Base-by-base conservation (phyloP, 2,329 filamentous ascomycete genomes). In the Calonectria honghensis region DNA sequence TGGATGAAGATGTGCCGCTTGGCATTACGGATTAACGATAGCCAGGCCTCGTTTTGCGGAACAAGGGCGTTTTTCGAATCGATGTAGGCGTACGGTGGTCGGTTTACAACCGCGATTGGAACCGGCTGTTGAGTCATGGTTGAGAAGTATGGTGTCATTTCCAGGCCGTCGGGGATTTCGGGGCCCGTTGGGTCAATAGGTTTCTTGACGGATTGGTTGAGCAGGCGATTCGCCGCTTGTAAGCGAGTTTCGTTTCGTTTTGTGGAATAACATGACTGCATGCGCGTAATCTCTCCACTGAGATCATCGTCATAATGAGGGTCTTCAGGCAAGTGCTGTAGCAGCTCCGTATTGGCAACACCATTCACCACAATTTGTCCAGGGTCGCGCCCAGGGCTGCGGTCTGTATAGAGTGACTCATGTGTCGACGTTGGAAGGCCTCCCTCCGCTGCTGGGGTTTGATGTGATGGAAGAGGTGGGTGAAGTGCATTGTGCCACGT, bases 1-100 rank as follows among this genome's bases (percentile, higher is more conserved):
- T 96, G 94, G 73, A 96, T 95, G 79, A 96, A 95, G n/a, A 96
- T 89, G 35, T 85, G 88, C 16, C 85, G 85, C 69, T 87, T 83
- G 0, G 94, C 94, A 78, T 95, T 90, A 1, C 91, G 88, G 10
- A 96, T 88, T 1, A 93, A 90, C 0, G 93, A 93, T 0, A 96
- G 85, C 90, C 93, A 96, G 0, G 92, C 93, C 65, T 92, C 93
- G 79, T 96, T 96, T 79, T 96, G 94, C 0, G 94, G 94, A 3
- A 92, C 93, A 64, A 89, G 86, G 3, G 92, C 85, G 24, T 89
- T 91, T 24, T 87, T 86, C 71, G 93, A 91, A 77, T 91, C 93
- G 1, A 91, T 89, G 0, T 89, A 86, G 1, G 93, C 93, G 81
- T 92, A 94, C 0, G 94, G 93, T 27, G 90, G 88, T 3, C 94